These are phyloP conservation scores for Astrothelium subdiscretum DNA, from an alignment of 495 filamentous ascomycete species.

Conservation along the genomic window DNA sequence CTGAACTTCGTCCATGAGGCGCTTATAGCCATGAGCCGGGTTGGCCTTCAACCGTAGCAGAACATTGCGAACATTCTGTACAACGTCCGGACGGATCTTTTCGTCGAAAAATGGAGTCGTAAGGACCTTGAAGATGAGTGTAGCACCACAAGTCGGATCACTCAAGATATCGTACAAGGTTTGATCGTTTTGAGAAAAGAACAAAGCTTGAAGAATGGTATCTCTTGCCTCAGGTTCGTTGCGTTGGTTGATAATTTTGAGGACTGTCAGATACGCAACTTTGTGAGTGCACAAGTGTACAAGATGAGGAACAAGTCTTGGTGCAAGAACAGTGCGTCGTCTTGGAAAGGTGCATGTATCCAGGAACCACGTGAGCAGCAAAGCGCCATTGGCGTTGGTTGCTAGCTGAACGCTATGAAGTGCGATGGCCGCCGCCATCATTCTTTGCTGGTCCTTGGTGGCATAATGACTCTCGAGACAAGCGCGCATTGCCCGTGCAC, in stretches of 20 bases:
- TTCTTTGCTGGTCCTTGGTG: constrained; percentile 87
- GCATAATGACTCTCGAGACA: constrained; percentile 94
- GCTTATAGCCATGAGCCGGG: constrained; percentile 92
- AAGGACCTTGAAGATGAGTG: constrained; percentile 93
- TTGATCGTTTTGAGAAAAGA: constrained; percentile 85
- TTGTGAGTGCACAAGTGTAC: constrained; percentile 98
- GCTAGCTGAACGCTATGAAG: constrained; percentile 93
- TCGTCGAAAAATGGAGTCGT: constrained; percentile 98
- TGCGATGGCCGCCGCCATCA: constrained; percentile 89
- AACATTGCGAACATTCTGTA: constrained; percentile 83
- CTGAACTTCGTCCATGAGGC: constrained; percentile 94
- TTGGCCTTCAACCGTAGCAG: constrained; percentile 82
- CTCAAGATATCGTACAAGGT: constrained; percentile 80
- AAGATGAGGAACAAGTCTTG: constrained; percentile 86
- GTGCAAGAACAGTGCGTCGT: constrained; percentile 83
- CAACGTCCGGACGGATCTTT: constrained; percentile 69
- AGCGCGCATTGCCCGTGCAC: constrained; percentile 89
- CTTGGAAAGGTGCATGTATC: constrained; percentile 95
- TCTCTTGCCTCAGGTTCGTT: constrained; percentile 92
- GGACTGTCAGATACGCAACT: constrained; percentile 90
- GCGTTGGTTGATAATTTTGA: constrained; percentile 98
- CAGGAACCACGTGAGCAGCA: constrained; percentile 93
- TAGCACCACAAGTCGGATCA: constrained; percentile 87
- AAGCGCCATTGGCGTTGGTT: constrained; percentile 89
- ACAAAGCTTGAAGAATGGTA: constrained; percentile 78